Evolutionary conservation across 2,329 filamentous ascomycete species (phyloP).

Genomic region (Epicoccum sorghinum): DNA sequence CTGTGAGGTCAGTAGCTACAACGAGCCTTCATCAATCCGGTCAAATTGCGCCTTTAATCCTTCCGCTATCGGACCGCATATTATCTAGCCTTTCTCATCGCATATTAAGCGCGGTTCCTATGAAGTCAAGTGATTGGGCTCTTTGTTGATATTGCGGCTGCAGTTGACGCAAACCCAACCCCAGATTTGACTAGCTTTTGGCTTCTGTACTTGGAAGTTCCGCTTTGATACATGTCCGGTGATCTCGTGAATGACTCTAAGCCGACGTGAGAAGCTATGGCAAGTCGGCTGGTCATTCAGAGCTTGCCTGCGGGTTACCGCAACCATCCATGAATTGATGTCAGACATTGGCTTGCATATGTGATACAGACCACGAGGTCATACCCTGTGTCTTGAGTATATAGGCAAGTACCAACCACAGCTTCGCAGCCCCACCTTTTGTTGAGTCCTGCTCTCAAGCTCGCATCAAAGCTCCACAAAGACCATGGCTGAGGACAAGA

Average conservation of each 20-base stretch:
- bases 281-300: background rate
- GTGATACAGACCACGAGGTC: background rate
- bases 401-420: background rate
- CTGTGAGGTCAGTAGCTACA: background rate
- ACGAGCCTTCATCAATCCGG: background rate
- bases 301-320: background rate
- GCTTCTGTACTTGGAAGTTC: background rate
- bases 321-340: conserved; percentile 5
- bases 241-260: conserved; percentile 6
- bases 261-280: background rate
- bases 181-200: conserved; percentile 13
- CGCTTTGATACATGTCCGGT: conserved; percentile 1
- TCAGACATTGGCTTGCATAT: conserved; percentile 5
- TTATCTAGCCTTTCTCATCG: background rate
- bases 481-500: conserved; percentile 10
- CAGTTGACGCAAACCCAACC: background rate
- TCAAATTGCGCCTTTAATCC: background rate
- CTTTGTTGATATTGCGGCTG: conserved; percentile 2
- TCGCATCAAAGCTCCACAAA: background rate
- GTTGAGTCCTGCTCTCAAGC: background rate
- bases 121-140: background rate
- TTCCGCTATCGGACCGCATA: background rate
- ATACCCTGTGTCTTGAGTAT: background rate
- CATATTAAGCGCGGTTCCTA: background rate
- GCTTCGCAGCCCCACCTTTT: background rate